These are phyloP conservation scores for Saturnispora diversa DNA, from an alignment of 805 yeast species.

Conservation along the genomic window DNA sequence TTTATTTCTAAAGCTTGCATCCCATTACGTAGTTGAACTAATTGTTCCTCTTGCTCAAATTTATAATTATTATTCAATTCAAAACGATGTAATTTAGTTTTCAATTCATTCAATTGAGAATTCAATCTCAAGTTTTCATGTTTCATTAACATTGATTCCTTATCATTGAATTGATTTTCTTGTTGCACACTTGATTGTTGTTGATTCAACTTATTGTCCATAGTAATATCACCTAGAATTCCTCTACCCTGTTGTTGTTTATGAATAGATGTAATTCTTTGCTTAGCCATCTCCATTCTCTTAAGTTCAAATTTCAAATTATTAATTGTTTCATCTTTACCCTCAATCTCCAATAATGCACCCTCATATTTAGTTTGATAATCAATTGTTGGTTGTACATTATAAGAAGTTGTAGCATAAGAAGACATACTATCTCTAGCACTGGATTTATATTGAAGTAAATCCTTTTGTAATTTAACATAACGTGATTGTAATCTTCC, in stretches of 20 bases:
- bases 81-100: constrained; percentile 28
- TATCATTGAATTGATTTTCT: constrained; percentile 20
- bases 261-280: constrained; percentile 10
- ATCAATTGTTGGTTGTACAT: constrained; percentile 16
- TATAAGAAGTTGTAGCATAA: constrained; percentile 25
- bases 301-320: constrained; percentile 13
- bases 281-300: constrained; percentile 5
- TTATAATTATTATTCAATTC: constrained; percentile 23
- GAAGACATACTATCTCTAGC: constrained; percentile 30
- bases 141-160: constrained; percentile 22
- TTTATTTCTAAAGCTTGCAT: constrained; percentile 50
- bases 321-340: constrained; percentile 32
- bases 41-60: constrained; percentile 29
- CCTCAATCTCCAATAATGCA: constrained; percentile 36
- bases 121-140: constrained; percentile 31
- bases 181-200: constrained; percentile 9
- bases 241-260: constrained; percentile 6
- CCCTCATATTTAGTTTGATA: constrained; percentile 41
- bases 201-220: neutral
- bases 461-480: constrained; percentile 30
- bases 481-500: constrained; percentile 28
- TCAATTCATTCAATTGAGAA: constrained; percentile 30
- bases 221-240: constrained; percentile 6
- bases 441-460: constrained; percentile 25
- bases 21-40: constrained; percentile 44